Percentiles rank a stretch among this genome's conserved stretches.
These are phyloP conservation scores for Talaromyces ruber DNA, from an alignment of 495 filamentous ascomycete genomes.

Conservation along the genomic window DNA sequence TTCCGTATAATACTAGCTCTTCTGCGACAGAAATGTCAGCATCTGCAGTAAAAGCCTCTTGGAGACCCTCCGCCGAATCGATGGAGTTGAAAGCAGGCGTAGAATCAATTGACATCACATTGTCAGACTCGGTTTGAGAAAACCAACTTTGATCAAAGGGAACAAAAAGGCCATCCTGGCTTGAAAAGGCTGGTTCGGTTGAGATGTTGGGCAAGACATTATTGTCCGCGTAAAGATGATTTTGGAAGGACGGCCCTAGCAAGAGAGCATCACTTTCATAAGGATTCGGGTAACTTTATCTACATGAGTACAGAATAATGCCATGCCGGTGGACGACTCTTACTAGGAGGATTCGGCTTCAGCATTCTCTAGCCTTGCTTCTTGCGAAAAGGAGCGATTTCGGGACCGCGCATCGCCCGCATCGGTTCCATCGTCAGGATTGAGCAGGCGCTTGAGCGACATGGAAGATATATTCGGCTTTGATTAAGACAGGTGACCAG, in stretches of 20 bases:
- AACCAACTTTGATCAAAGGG: background rate
- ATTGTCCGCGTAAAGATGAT: background rate
- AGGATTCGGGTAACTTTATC: background rate
- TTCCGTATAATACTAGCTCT: background rate
- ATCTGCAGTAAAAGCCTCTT: background rate
- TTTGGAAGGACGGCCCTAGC: background rate
- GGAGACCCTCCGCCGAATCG: background rate
- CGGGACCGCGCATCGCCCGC: background rate
- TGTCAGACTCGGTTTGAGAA: background rate
- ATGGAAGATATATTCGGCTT: background rate
- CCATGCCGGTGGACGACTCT: background rate
- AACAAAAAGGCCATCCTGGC: background rate
- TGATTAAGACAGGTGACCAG: background rate
- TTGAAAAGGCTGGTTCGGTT: background rate
- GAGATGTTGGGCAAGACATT: background rate
- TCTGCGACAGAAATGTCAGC: background rate
- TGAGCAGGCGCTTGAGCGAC: background rate
- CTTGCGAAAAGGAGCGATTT: background rate
- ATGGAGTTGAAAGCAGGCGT: background rate
- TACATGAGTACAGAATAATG: background rate
- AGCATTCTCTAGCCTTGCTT: background rate
- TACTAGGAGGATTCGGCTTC: background rate
- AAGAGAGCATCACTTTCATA: background rate
- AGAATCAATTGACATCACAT: background rate
- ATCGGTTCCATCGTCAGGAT: background rate